These are phyloP conservation scores for Aspergillus vadensis DNA, from an alignment of 2,329 filamentous ascomycete genomes.

Conservation along the genomic window DNA sequence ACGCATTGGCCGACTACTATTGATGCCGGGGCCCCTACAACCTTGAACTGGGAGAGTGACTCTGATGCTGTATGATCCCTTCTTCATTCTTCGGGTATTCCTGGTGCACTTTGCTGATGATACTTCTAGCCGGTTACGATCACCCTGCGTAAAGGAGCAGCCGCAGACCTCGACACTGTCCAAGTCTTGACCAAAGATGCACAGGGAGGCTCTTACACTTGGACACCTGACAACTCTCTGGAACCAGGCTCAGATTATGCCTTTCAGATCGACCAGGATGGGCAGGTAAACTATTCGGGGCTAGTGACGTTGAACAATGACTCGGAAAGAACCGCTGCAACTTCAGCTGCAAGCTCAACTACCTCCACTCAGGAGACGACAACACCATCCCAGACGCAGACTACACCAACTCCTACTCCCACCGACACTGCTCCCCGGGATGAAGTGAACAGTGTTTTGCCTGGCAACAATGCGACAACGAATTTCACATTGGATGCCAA, in stretches of 20 bases:
- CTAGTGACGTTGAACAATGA: slow-evolving; percentile 47
- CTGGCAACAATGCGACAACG: slow-evolving; percentile 23
- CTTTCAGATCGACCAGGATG: slow-evolving; percentile 59
- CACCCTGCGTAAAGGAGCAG: slow-evolving; percentile 56
- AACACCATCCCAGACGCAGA: neutral
- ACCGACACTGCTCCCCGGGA: slow-evolving; percentile 18
- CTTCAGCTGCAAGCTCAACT: neutral
- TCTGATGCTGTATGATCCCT: slow-evolving; percentile 35
- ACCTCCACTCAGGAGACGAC: neutral
- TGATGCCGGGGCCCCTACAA: slow-evolving; percentile 52
- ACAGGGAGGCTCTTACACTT: slow-evolving; percentile 52
- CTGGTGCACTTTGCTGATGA: slow-evolving; percentile 17
- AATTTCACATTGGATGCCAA: slow-evolving; percentile 20
- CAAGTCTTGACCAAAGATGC: slow-evolving; percentile 50
- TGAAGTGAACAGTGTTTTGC: slow-evolving; percentile 12
- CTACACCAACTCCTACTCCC: slow-evolving; percentile 13
- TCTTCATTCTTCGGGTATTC: neutral
- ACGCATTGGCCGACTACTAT: slow-evolving; percentile 54
- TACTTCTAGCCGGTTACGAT: slow-evolving; percentile 54
- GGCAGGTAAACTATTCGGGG: slow-evolving; percentile 58
- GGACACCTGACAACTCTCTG: slow-evolving; percentile 52
- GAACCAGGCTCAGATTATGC: slow-evolving; percentile 56
- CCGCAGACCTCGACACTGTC: slow-evolving; percentile 54
- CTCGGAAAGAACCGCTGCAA: slow-evolving; percentile 23
- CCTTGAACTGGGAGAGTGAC: slow-evolving; percentile 52